A percentile compares a stretch with the other conserved stretches of the same genome.
phyloP scores from a whole-genome alignment of 371 early-diverging fungal genomes.

The Zancudomyces culisetae region DNA sequence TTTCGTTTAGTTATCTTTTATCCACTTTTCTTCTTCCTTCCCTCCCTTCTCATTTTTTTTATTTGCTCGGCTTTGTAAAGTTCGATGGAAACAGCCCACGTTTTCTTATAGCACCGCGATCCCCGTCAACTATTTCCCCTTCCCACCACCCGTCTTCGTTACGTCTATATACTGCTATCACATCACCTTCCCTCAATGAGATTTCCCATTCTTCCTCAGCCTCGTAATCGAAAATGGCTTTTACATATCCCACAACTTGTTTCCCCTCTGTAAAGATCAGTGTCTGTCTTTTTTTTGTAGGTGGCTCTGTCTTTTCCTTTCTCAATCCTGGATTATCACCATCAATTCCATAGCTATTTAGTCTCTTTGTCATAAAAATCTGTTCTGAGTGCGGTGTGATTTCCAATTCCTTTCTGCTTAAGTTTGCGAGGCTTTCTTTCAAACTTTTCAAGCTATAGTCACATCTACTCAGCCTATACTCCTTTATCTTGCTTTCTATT shows the following conservation, averaged over 20 bases:
- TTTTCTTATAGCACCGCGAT: not conserved
- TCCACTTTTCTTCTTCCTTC: not conserved
- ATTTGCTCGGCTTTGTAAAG: not conserved
- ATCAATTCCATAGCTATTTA: too few relatives aligned
- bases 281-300: too few relatives aligned
- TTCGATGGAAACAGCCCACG: not conserved
- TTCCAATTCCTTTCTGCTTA: too few relatives aligned
- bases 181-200: not conserved
- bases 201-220: not conserved
- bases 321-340: too few relatives aligned
- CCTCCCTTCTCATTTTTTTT: not conserved
- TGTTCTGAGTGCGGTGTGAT: too few relatives aligned
- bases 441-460: too few relatives aligned
- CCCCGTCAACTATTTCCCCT: not conserved
- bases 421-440: too few relatives aligned
- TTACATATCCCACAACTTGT: not conserved
- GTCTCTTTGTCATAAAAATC: too few relatives aligned
- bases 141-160: not conserved
- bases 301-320: too few relatives aligned
- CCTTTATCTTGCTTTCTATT: too few relatives aligned
- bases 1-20: not conserved
- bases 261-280: too few relatives aligned
- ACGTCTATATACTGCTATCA: not conserved
- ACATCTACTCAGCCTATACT: too few relatives aligned
- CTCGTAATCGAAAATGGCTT: not conserved